Conservation (phyloP, 352 stramenopile genomes). For the Phytophthora foliorum region DNA sequence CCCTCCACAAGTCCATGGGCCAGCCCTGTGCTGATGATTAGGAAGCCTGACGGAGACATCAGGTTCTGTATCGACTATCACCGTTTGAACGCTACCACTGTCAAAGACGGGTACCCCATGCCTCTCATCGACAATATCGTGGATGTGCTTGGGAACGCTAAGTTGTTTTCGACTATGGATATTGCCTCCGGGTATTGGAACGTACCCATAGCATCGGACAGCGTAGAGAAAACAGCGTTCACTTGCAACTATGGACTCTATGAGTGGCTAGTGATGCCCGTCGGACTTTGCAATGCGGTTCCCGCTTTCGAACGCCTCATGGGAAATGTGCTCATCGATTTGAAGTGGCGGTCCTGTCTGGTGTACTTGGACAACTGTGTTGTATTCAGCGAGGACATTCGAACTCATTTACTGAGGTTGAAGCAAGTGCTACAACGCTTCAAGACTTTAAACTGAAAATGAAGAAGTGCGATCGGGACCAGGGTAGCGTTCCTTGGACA, state of each 20-base stretch:
- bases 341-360: background rate
- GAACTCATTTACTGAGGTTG: background rate
- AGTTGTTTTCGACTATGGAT: slow-evolving; percentile 17
- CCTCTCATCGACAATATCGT: slow-evolving; percentile 25
- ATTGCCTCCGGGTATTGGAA: background rate
- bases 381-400: background rate
- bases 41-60: too few species aligned
- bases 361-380: background rate
- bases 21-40: too few species aligned
- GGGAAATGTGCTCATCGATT: background rate
- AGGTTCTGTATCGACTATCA: slow-evolving; percentile 28
- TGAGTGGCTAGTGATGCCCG: background rate
- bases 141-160: slow-evolving; percentile 5
- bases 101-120: slow-evolving; percentile 19
- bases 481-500: background rate
- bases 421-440: background rate
- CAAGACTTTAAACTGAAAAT: background rate
- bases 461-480: background rate
- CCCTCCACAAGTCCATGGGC: too few species aligned
- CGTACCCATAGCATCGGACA: background rate
- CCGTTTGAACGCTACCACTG: slow-evolving; percentile 8
- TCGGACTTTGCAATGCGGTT: background rate
- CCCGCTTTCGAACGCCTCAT: background rate
- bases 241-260: background rate
- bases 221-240: background rate